Evolutionary conservation across 345 rosid genomes (phyloP), one percentile per base, ranked within the genome.

Genomic region (Hevea brasiliensis): DNA sequence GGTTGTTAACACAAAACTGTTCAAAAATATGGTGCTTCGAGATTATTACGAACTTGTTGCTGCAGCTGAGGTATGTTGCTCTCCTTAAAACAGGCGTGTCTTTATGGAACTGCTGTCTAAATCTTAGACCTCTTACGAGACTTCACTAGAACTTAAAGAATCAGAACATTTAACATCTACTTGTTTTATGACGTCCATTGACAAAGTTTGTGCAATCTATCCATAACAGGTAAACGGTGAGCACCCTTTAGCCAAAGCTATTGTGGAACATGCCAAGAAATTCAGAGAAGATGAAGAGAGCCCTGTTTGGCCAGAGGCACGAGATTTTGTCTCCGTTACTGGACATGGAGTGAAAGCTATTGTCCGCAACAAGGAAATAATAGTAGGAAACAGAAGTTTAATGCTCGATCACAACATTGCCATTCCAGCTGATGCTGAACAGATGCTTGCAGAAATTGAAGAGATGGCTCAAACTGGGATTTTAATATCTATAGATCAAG

Each of bases 231-330:
- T 78, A 18, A 89, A 94, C 74, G 92, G 98, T 57, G 97, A 92
- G 79, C 98, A 94, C 47, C 98, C 98, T 11, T 82, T 94, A 74
- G 98, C 87, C 23, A 94, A 94, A 84, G 93, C 98, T 48, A 76
- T 87, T 48, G 93, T 92, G 3, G 96, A 85, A 80, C 88, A 90
- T 35, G 97, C 88, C 0, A 90, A 85, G 81, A 92, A 89, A 68
- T 87, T 92, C 78, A 81, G 87, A 81, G 91, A 88, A 35, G 91
- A 89, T n/a, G 90, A 89, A 79, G 97, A 89, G 78, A 87, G 83
- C 74, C 89, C 91, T 23, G 57, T 77, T 0, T 94, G 98, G 98
- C 93, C 97, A 54, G 93, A 92, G 81, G 95, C 89, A 21, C 74
- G 41, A 20, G 88, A 88, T 76, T 94, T 94, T 53, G 69, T 82